Base-by-base conservation (phyloP, 345 rosid genomes). In the Arabis alpina region DNA sequence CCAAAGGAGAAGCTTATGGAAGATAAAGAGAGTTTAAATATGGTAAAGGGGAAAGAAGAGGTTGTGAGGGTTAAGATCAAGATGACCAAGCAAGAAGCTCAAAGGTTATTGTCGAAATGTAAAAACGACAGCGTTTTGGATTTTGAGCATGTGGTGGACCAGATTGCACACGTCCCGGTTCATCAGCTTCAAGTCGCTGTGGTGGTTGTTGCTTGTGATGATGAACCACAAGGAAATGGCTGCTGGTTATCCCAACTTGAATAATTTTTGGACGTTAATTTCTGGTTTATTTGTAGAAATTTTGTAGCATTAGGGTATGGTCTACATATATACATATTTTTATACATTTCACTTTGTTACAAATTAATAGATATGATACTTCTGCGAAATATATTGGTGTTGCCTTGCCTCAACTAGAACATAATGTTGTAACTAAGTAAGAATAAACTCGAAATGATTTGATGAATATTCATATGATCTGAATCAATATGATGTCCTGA, bases 21-120 rank as follows among this genome's bases (percentile, higher is more conserved):
- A 1, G 28, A 37, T 34, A 51, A 53, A 73, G 73, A 61, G 34
- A n/a, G 54, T 30, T 66, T 8, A 16, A 13, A 27, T 0, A 74
- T 14, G 7, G 73, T 6, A 11, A 49, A 39, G 25, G 57, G 61
- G 12, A 48, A 73, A 19, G 68, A 76, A 10, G 50, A 40, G 10
- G 71, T 68, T 59, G 54, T 81, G 24, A 81, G 90, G 71, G 82
- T 89, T 27, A 87, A 82, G 81, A 77, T 89, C 65, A 80, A 32
- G 87, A 86, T 89, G 96, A 87, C 90, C 6, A 83, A 76, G 69
- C 36, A 64, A 15, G 88, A 85, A 73, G 96, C 92, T 3, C 72
- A 74, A 30, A 79, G 84, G 3, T 42, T 87, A n/a, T 16, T 87
- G 36, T 51, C 79, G 0, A 86, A 80, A 71, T 80, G 92, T 41